Percentiles rank a stretch among this genome's conserved stretches.
phyloP scores from a whole-genome alignment of 805 yeast genomes.

The Starmerella riodocensis region DNA sequence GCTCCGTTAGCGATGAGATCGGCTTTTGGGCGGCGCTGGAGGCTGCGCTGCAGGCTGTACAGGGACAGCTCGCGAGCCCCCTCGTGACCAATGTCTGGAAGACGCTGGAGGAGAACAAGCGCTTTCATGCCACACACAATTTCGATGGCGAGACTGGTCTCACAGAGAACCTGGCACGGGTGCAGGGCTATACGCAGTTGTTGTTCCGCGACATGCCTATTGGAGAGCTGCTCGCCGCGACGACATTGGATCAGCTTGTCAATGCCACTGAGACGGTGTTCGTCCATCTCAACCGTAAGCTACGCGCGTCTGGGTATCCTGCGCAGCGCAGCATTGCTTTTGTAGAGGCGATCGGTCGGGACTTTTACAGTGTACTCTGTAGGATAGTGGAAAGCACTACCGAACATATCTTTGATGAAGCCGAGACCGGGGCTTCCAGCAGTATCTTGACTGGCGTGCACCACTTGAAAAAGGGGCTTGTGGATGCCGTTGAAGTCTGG shows the following conservation, averaged over 20 bases:
- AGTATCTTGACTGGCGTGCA: background rate
- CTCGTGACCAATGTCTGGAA: slow-evolving; percentile 47
- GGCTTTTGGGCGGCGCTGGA: slow-evolving; percentile 71
- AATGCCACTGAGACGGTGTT: slow-evolving; percentile 38
- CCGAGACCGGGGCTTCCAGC: background rate
- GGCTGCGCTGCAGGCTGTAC: slow-evolving; percentile 40
- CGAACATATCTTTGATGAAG: slow-evolving; percentile 22
- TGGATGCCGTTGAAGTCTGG: slow-evolving; percentile 29
- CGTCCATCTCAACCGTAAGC: slow-evolving; percentile 44
- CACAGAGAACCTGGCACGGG: slow-evolving; percentile 37
- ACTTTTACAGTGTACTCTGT: slow-evolving; percentile 30
- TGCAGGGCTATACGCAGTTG: slow-evolving; percentile 42
- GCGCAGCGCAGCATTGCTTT: slow-evolving; percentile 47
- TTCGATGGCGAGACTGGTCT: slow-evolving; percentile 62
- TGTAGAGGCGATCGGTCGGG: slow-evolving; percentile 52
- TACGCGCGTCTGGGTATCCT: slow-evolving; percentile 41
- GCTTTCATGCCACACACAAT: slow-evolving; percentile 67
- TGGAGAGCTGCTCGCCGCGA: slow-evolving; percentile 40
- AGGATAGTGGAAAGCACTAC: slow-evolving; percentile 33
- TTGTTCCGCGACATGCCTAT: slow-evolving; percentile 62
- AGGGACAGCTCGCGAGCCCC: slow-evolving; percentile 42
- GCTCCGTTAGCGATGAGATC: slow-evolving; percentile 53
- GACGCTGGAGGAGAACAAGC: slow-evolving; percentile 51
- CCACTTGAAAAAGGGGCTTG: background rate
- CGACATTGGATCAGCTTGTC: slow-evolving; percentile 34